These are phyloP conservation scores for Lactarius pseudohatsudake DNA, from an alignment of 768 basidiomycete species.

Conservation along the genomic window DNA sequence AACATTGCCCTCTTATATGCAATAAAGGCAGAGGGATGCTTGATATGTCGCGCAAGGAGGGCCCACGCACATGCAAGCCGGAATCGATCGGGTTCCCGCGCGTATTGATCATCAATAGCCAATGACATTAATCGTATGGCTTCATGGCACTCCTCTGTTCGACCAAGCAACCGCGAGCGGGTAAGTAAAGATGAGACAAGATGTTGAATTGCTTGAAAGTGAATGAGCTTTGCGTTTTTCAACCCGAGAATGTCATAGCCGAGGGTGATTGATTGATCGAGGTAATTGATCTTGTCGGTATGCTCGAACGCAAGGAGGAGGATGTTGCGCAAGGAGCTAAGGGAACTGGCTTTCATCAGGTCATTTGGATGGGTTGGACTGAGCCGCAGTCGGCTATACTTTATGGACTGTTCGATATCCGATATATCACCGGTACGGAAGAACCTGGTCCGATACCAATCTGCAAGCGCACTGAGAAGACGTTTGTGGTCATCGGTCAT, in stretches of 20 bases:
- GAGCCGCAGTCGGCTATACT: neutral
- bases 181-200: neutral
- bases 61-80: neutral
- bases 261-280: constrained; percentile 5
- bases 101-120: neutral
- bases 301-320: constrained; percentile 9
- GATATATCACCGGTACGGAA: neutral
- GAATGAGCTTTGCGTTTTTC: neutral
- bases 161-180: neutral
- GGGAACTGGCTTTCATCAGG: neutral
- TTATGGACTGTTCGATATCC: constrained; percentile 4
- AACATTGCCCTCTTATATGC: constrained; percentile 4
- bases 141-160: neutral
- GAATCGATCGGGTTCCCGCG: neutral
- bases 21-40: neutral
- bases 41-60: neutral
- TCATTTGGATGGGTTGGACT: neutral
- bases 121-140: neutral
- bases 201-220: neutral
- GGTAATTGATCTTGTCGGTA: constrained; percentile 1
- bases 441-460: constrained; percentile 9
- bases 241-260: neutral
- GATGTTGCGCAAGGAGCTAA: constrained; percentile 1
- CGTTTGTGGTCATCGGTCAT: neutral
- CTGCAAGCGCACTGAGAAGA: neutral